phyloP scores from a whole-genome alignment of 1,284 basidiomycete species.

The Heterobasidion occidentale region DNA sequence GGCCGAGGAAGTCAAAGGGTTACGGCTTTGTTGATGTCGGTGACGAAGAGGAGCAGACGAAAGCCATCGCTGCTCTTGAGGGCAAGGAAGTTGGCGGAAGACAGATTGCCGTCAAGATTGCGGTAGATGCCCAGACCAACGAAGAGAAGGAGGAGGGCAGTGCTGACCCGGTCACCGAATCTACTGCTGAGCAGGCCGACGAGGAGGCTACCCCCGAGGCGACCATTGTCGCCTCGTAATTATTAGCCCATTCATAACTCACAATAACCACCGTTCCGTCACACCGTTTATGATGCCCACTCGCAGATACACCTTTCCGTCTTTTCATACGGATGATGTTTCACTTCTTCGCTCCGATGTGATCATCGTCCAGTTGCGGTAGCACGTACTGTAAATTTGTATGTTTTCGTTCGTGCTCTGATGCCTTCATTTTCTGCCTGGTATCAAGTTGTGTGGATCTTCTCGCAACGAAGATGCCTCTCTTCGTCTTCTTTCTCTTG shows the following conservation, averaged over 20 bases:
- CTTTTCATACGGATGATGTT: not conserved
- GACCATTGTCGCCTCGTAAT: constrained; percentile 22
- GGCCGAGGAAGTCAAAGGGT: constrained; percentile 80
- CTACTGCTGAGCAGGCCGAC: constrained; percentile 24
- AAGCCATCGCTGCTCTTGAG: constrained; percentile 75
- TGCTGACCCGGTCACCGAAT: constrained; percentile 35
- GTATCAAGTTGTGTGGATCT: constrained; percentile 28
- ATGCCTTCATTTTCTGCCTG: constrained; percentile 25
- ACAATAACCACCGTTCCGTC: constrained; percentile 1
- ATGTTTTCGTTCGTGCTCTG: constrained; percentile 10
- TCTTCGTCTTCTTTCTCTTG: not conserved
- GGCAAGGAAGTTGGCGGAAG: constrained; percentile 80
- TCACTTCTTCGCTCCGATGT: constrained; percentile 3
- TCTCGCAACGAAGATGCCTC: constrained; percentile 6
- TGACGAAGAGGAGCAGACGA: constrained; percentile 74
- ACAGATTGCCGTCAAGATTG: constrained; percentile 81
- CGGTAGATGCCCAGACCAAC: constrained; percentile 52
- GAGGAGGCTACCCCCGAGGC: constrained; percentile 21
- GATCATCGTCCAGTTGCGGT: constrained; percentile 8
- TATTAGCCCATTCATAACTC: constrained; percentile 8
- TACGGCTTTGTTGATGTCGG: constrained; percentile 94
- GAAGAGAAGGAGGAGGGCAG: constrained; percentile 20
- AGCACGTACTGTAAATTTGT: constrained; percentile 10
- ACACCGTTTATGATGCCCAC: constrained; percentile 9
- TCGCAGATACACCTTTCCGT: not conserved